phyloP scores from a whole-genome alignment of 768 basidiomycete genomes.

The Russula foetens region DNA sequence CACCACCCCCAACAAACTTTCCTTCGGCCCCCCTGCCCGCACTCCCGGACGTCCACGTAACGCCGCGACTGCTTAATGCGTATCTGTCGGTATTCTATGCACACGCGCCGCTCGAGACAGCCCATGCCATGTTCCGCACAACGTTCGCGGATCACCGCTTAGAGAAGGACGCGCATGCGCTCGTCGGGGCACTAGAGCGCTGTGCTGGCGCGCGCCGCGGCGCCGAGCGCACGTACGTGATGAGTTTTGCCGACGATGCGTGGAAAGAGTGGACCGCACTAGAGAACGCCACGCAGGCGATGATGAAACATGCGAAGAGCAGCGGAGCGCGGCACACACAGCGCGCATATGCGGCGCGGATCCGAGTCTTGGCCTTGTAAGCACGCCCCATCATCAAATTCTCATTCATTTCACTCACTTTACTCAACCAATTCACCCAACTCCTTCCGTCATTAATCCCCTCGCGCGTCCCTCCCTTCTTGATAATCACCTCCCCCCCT shows the following conservation, averaged over 20 bases:
- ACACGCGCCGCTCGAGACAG: constrained; percentile 43
- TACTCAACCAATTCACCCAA: constrained; percentile 24
- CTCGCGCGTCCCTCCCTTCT: not conserved
- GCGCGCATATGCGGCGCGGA: constrained; percentile 57
- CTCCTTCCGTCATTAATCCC: not conserved
- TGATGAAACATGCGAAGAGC: constrained; percentile 11
- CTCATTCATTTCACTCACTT: not conserved
- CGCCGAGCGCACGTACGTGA: constrained; percentile 38
- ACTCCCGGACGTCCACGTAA: constrained; percentile 47
- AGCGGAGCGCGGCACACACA: constrained; percentile 53
- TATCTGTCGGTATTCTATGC: constrained; percentile 72
- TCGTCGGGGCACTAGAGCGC: constrained; percentile 59
- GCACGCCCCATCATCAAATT: not conserved
- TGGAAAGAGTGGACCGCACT: constrained; percentile 57
- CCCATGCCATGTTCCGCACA: constrained; percentile 40
- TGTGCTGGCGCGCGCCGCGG: constrained; percentile 40
- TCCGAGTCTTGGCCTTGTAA: constrained; percentile 56
- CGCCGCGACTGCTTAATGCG: constrained; percentile 62
- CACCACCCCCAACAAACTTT: not conserved
- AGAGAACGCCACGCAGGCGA: constrained; percentile 36
- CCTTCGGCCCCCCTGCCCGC: not conserved
- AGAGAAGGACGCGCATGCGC: constrained; percentile 43
- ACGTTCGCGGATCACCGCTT: constrained; percentile 40
- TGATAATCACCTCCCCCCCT: not conserved
- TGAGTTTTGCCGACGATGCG: constrained; percentile 49